Conservation (phyloP, 1,139 yeast species). For the Saccharomyces pastorianus region DNA sequence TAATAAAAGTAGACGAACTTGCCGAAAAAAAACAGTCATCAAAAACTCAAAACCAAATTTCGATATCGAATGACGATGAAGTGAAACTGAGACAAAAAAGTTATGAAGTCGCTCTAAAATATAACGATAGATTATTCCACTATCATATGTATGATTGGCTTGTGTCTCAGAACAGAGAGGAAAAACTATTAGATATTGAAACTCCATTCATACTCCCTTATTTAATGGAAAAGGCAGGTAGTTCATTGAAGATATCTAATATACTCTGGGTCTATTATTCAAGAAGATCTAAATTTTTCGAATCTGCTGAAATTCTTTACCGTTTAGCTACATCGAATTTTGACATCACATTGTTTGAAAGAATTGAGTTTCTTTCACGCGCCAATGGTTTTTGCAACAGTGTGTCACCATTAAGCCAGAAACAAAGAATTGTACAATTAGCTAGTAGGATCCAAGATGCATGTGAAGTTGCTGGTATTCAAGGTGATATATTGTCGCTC, state of each 20-base stretch:
- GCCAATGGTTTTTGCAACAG: constrained; percentile 92
- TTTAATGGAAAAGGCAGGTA: constrained; percentile 62
- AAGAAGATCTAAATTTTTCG: constrained; percentile 65
- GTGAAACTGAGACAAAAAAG: constrained; percentile 60
- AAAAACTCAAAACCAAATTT: constrained; percentile 6
- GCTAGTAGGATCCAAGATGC: constrained; percentile 67
- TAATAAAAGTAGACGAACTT: constrained; percentile 62
- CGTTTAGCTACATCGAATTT: constrained; percentile 70
- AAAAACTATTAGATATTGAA: constrained; percentile 66
- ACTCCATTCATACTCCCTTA: constrained; percentile 76
- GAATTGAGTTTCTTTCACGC: constrained; percentile 83
- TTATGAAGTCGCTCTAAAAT: constrained; percentile 65
- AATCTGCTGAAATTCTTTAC: constrained; percentile 77
- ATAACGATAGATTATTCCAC: constrained; percentile 77
- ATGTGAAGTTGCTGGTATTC: constrained; percentile 81
- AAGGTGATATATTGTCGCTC: constrained; percentile 64
- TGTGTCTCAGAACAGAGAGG: constrained; percentile 67
- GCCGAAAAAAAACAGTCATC: constrained; percentile 36
- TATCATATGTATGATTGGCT: constrained; percentile 92
- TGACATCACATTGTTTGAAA: constrained; percentile 54
- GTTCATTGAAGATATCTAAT: constrained; percentile 67
- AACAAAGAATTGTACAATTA: constrained; percentile 69
- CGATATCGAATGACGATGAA: constrained; percentile 36
- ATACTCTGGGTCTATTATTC: constrained; percentile 86
- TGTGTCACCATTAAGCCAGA: constrained; percentile 65